These are phyloP conservation scores for Cryptococcus sp. DNA, from an alignment of 1,284 basidiomycete species.

Conservation along the genomic window DNA sequence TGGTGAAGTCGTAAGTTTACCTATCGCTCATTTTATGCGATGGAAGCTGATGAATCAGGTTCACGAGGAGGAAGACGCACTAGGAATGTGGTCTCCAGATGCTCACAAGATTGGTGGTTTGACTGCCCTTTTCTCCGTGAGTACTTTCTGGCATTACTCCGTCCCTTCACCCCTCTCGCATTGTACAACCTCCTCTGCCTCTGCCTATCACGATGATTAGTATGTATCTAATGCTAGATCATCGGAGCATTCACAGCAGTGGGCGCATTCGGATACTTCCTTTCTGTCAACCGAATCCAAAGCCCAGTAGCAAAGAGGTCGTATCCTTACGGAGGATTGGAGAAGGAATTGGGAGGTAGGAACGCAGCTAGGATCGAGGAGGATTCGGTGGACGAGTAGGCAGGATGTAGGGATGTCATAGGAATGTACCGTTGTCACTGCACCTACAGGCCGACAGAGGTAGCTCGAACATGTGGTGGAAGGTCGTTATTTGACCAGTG, in stretches of 20 bases:
- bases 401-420: not conserved
- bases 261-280: slow-evolving; percentile 31
- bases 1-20: slow-evolving; percentile 65
- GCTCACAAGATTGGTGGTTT: slow-evolving; percentile 44
- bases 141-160: not conserved
- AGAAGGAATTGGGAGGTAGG: slow-evolving; percentile 42
- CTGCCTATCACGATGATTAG: not conserved
- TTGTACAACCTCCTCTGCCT: not conserved
- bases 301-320: slow-evolving; percentile 31
- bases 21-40: not conserved
- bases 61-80: slow-evolving; percentile 75
- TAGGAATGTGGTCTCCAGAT: slow-evolving; percentile 87
- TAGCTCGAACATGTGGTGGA: too few species aligned
- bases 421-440: not conserved
- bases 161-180: not conserved
- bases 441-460: too few species aligned
- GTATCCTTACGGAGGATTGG: slow-evolving; percentile 46
- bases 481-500: too few species aligned
- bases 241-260: slow-evolving; percentile 29
- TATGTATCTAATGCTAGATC: slow-evolving; percentile 15
- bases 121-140: slow-evolving; percentile 31
- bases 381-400: slow-evolving; percentile 32
- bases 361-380: slow-evolving; percentile 26
- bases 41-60: slow-evolving; percentile 52
- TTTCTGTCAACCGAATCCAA: slow-evolving; percentile 27